Conservation (phyloP, 768 basidiomycete species). For the Kwoniella dejecticola region DNA sequence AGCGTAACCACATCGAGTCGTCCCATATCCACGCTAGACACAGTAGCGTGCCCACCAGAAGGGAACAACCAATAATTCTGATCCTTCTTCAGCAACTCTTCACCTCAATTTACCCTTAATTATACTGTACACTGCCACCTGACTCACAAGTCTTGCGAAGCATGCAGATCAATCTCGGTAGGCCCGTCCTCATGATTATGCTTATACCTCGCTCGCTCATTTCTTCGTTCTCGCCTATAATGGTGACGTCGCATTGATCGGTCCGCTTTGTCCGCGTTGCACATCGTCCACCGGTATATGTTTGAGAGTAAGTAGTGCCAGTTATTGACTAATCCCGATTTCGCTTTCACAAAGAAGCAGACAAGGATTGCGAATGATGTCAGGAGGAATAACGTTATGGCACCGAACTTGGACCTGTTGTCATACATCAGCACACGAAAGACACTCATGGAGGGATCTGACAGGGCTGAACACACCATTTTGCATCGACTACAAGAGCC, state of each 20-base stretch:
- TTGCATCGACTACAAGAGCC: conserved; percentile 22
- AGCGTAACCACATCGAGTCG: conserved; percentile 45
- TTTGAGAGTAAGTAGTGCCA: conserved; percentile 2
- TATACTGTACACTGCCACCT: too few species aligned
- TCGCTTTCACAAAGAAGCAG: conserved; percentile 25
- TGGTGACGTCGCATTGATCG: conserved; percentile 6
- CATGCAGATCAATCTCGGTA: conserved; percentile 21
- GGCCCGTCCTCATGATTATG: conserved; percentile 15
- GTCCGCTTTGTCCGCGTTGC: conserved; percentile 1
- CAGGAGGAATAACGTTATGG: conserved; percentile 23
- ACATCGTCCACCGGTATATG: conserved; percentile 11
- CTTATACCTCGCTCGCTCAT: conserved; percentile 9
- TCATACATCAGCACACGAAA: neutral
- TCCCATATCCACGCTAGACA: conserved; percentile 26
- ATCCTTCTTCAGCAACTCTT: too few species aligned
- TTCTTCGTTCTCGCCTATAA: conserved; percentile 3
- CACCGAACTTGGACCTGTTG: conserved; percentile 42
- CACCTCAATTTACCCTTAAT: too few species aligned
- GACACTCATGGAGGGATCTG: too few species aligned
- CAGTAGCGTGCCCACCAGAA: conserved; percentile 17
- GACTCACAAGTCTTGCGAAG: conserved; percentile 22
- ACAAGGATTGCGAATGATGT: conserved; percentile 22
- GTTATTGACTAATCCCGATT: conserved; percentile 13
- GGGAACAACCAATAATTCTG: conserved; percentile 17
- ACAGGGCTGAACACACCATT: conserved; percentile 7